Evolutionary conservation across 768 basidiomycete genomes (phyloP).

Genomic region (Rhizopogon roseolus): DNA sequence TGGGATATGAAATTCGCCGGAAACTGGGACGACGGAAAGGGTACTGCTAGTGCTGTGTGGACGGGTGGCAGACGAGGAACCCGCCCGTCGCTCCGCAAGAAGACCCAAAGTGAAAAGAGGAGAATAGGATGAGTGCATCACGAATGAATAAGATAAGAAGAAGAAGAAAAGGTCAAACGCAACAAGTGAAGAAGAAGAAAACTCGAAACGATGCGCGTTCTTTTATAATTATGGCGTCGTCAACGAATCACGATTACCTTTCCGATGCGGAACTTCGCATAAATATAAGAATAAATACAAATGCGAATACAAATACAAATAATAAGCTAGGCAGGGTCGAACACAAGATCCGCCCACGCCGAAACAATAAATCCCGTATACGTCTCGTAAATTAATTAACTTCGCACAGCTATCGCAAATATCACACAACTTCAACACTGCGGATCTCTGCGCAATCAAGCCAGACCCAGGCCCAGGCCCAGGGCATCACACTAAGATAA

Average conservation of each 20-base stretch:
- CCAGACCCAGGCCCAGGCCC: too few species aligned
- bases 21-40: constrained; percentile 14
- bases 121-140: constrained; percentile 36
- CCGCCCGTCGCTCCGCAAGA: constrained; percentile 29
- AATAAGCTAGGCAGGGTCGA: too few species aligned
- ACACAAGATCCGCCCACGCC: too few species aligned
- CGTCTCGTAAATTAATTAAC: too few species aligned
- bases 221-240: constrained; percentile 6
- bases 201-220: not conserved
- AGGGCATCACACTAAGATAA: too few species aligned
- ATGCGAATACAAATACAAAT: too few species aligned
- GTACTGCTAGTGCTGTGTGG: not conserved
- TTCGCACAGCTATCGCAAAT: too few species aligned
- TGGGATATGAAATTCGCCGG: not conserved
- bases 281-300: too few species aligned
- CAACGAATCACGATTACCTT: constrained; percentile 5
- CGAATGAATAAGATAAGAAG: not conserved
- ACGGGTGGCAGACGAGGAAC: constrained; percentile 15
- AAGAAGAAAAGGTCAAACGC: not conserved
- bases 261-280: too few species aligned
- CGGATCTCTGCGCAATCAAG: too few species aligned
- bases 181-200: not conserved
- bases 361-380: too few species aligned
- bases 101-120: constrained; percentile 65
- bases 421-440: too few species aligned